Conservation (phyloP, 139 green algal genomes). For the Chlamydomonas schloesseri region DNA sequence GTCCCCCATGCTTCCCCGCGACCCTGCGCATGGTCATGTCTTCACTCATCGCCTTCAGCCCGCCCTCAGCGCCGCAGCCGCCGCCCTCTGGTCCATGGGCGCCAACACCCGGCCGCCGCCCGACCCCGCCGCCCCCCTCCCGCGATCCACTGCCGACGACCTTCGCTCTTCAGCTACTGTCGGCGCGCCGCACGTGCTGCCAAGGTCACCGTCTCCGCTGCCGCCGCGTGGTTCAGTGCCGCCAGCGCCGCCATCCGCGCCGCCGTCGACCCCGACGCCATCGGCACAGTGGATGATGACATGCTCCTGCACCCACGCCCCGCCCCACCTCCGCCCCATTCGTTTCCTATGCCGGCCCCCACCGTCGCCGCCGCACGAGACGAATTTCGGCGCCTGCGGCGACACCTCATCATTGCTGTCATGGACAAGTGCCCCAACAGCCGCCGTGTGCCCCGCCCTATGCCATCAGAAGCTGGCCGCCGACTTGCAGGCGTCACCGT, state of each 20-base stretch:
- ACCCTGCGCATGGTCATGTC: too few species aligned
- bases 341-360: neutral
- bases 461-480: neutral
- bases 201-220: too few species aligned
- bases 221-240: neutral
- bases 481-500: neutral
- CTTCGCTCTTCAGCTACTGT: neutral
- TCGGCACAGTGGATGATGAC: too few species aligned
- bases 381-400: neutral
- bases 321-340: neutral
- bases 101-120: neutral
- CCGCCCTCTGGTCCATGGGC: neutral
- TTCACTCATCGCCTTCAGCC: neutral
- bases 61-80: neutral
- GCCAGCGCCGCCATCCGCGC: neutral
- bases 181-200: too few species aligned
- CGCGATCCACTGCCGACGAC: too few species aligned
- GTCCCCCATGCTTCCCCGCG: too few species aligned
- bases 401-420: neutral
- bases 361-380: neutral
- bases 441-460: neutral
- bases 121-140: too few species aligned
- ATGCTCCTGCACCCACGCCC: neutral
- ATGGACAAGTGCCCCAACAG: conserved; percentile 3
- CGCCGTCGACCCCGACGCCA: too few species aligned